Evolutionary conservation across 2,329 filamentous ascomycete species (phyloP).

Genomic region (Pseudonectria foliicola): DNA sequence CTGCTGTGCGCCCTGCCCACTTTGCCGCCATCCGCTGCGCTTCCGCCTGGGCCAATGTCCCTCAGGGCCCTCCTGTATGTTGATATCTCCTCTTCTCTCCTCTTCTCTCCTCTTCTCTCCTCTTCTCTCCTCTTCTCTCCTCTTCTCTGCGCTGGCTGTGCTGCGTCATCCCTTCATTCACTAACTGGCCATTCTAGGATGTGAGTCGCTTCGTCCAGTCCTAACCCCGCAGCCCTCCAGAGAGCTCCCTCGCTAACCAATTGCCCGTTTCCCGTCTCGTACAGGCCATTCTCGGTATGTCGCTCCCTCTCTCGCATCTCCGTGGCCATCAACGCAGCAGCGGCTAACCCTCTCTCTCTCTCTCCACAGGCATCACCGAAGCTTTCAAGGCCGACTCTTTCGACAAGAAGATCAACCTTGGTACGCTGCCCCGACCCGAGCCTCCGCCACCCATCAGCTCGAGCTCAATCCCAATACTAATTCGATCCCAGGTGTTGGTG

Average conservation of each 20-base stretch:
- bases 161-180: not conserved
- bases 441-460: no score
- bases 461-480: slow-evolving; percentile 1
- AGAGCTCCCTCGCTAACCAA: slow-evolving; percentile 16
- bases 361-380: slow-evolving; percentile 72
- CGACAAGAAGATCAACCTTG: slow-evolving; percentile 95
- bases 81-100: slow-evolving; percentile 10
- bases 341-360: slow-evolving; percentile 15
- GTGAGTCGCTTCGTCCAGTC: slow-evolving; percentile 23
- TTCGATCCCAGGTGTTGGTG: slow-evolving; percentile 66
- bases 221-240: slow-evolving; percentile 4
- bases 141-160: slow-evolving; percentile 1
- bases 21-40: slow-evolving; percentile 45
- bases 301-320: slow-evolving; percentile 10
- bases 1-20: slow-evolving; percentile 33
- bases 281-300: slow-evolving; percentile 70
- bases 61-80: slow-evolving; percentile 89
- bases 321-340: slow-evolving; percentile 4
- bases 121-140: slow-evolving; percentile 10
- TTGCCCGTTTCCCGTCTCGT: slow-evolving; percentile 9
- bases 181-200: slow-evolving; percentile 26
- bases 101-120: slow-evolving; percentile 4
- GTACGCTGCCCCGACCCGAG: slow-evolving; percentile 47
- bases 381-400: slow-evolving; percentile 97
- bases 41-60: slow-evolving; percentile 85